A percentile compares a stretch with the other conserved stretches of the same genome.
Conservation (phyloP, 106 monocot species). For the Phalaenopsis aphrodite region DNA sequence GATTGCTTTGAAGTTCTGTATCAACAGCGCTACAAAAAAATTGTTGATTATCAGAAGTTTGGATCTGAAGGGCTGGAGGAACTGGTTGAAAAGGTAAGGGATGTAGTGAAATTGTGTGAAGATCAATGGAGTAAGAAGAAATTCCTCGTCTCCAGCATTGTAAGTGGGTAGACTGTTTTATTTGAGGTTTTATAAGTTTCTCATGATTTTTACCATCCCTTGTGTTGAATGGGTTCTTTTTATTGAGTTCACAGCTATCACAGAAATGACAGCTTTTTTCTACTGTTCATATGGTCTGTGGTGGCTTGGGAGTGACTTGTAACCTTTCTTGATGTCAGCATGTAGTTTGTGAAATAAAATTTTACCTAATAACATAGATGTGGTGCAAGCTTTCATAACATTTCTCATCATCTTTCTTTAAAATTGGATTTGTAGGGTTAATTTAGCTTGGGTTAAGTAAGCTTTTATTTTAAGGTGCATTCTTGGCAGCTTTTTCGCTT, state of each 20-base stretch:
- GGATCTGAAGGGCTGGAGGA: conserved; percentile 62
- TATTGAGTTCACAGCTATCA: background rate
- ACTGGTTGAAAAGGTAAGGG: conserved; percentile 61
- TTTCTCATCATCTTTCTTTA: background rate
- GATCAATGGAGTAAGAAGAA: conserved; percentile 43
- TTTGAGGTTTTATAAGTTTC: background rate
- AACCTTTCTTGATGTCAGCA: background rate
- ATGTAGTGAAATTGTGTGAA: conserved; percentile 54
- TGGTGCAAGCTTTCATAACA: background rate
- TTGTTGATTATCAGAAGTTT: conserved; percentile 40
- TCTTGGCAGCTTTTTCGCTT: background rate
- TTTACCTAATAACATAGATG: background rate
- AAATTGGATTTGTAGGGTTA: background rate
- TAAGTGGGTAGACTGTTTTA: conserved; percentile 9
- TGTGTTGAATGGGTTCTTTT: background rate
- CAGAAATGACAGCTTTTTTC: background rate
- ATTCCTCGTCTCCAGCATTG: conserved; percentile 42
- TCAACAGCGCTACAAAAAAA: conserved; percentile 71
- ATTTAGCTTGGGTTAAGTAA: no score
- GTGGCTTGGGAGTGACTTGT: background rate
- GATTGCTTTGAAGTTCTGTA: conserved; percentile 49
- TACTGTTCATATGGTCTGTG: background rate
- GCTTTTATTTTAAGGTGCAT: background rate
- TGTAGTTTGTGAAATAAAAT: background rate
- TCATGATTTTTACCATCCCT: background rate